phyloP scores from a whole-genome alignment of 208 protist genomes.

The Wallacemonas collosoma region DNA sequence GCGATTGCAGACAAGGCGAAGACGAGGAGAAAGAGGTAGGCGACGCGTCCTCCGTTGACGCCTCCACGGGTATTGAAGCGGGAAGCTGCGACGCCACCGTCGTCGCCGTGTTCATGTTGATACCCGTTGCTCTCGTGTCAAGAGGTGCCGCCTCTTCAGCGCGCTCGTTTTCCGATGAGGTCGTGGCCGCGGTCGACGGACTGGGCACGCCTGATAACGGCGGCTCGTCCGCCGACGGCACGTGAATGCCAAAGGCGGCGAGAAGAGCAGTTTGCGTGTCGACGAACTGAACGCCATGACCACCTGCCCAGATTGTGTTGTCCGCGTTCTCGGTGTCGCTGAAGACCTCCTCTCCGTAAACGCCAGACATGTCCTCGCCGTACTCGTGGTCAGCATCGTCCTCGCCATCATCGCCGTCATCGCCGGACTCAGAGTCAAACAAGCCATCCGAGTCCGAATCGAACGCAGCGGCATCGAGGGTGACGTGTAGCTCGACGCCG shows the following conservation, averaged over 20 bases:
- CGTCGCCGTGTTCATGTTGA: no score
- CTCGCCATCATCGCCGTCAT: conserved; percentile 2
- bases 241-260: neutral
- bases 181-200: neutral
- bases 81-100: no score
- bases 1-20: no score
- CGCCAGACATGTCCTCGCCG: neutral
- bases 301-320: neutral
- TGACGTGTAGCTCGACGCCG: conserved; percentile 5
- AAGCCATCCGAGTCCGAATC: neutral
- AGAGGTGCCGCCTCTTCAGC: no score
- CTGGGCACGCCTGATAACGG: neutral
- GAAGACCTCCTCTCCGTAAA: neutral
- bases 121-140: no score
- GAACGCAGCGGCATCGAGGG: neutral
- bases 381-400: conserved; percentile 3
- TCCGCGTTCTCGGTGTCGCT: neutral
- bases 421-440: neutral
- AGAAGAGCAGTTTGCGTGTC: neutral
- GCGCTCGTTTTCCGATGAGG: no score
- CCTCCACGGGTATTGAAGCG: no score
- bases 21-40: no score
- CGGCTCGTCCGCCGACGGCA: neutral
- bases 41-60: no score
- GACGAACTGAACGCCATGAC: neutral